Percentiles rank a stretch among this genome's conserved stretches.
These are phyloP conservation scores for Suillus sp. DNA, from an alignment of 768 basidiomycete species.

Conservation along the genomic window DNA sequence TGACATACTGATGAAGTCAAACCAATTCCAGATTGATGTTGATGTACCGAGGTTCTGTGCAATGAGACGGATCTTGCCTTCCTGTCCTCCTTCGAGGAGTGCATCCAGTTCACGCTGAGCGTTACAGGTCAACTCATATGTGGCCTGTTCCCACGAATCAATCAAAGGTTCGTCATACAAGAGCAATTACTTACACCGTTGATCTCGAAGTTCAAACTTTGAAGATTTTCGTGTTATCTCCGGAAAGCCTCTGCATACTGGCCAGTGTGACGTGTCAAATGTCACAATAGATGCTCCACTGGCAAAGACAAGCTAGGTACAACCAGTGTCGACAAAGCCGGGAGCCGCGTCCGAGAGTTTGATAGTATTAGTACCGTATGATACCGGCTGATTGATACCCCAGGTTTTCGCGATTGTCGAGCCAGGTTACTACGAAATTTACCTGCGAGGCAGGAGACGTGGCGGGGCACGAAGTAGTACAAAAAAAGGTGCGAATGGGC, in stretches of 20 bases:
- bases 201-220: slow-evolving; percentile 55
- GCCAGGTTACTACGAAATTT: slow-evolving; percentile 10
- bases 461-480: slow-evolving; percentile 17
- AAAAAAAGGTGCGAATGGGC: neutral
- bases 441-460: slow-evolving; percentile 46
- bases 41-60: slow-evolving; percentile 50
- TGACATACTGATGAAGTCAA: slow-evolving; percentile 64
- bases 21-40: slow-evolving; percentile 49
- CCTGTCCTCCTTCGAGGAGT: slow-evolving; percentile 58
- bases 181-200: slow-evolving; percentile 37
- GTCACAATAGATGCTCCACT: slow-evolving; percentile 26
- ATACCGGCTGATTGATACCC: slow-evolving; percentile 54
- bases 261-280: slow-evolving; percentile 13
- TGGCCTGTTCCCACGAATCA: slow-evolving; percentile 34
- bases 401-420: slow-evolving; percentile 37
- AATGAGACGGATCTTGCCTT: slow-evolving; percentile 55
- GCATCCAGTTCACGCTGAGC: slow-evolving; percentile 61
- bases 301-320: slow-evolving; percentile 56
- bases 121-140: slow-evolving; percentile 59
- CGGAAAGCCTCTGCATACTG: slow-evolving; percentile 45
- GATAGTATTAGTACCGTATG: slow-evolving; percentile 31
- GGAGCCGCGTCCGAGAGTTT: slow-evolving; percentile 38
- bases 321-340: slow-evolving; percentile 57
- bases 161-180: neutral
- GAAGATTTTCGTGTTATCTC: no score